Evolutionary conservation across 805 yeast species (phyloP).

Genomic region (Pichia ethanolica): DNA sequence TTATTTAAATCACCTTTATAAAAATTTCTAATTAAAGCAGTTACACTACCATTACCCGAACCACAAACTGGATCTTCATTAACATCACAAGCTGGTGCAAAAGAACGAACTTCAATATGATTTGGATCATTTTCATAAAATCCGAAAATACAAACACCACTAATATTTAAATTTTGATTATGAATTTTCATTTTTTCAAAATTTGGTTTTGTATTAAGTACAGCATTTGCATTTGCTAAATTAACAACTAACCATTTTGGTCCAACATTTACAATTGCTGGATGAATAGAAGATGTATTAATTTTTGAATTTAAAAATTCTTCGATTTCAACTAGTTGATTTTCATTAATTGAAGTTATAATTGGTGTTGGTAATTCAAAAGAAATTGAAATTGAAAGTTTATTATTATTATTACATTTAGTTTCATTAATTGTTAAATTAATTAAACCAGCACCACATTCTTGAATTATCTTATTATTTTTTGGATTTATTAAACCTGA

Average conservation of each 20-base stretch:
- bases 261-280: constrained; percentile 34
- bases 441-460: constrained; percentile 37
- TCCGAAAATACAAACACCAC: constrained; percentile 37
- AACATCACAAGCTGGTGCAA: constrained; percentile 27
- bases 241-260: constrained; percentile 39
- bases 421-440: background rate
- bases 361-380: constrained; percentile 3
- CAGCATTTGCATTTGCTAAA: constrained; percentile 26
- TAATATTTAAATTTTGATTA: constrained; percentile 15
- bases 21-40: constrained; percentile 1
- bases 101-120: constrained; percentile 35
- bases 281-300: constrained; percentile 7
- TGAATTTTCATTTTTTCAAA: constrained; percentile 17
- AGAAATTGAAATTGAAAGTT: background rate
- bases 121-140: constrained; percentile 9
- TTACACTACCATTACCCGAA: constrained; percentile 32
- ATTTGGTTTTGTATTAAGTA: constrained; percentile 30
- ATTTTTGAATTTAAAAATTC: background rate
- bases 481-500: constrained; percentile 4
- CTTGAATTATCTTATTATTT: constrained; percentile 31
- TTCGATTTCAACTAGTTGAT: constrained; percentile 1
- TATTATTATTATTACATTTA: background rate
- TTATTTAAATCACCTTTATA: background rate
- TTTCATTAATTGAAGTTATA: background rate
- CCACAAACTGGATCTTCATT: constrained; percentile 54